Evolutionary conservation across 1,284 basidiomycete genomes (phyloP), one percentile per base, ranked within the genome.

Genomic region (Phenoliferia sp.): DNA sequence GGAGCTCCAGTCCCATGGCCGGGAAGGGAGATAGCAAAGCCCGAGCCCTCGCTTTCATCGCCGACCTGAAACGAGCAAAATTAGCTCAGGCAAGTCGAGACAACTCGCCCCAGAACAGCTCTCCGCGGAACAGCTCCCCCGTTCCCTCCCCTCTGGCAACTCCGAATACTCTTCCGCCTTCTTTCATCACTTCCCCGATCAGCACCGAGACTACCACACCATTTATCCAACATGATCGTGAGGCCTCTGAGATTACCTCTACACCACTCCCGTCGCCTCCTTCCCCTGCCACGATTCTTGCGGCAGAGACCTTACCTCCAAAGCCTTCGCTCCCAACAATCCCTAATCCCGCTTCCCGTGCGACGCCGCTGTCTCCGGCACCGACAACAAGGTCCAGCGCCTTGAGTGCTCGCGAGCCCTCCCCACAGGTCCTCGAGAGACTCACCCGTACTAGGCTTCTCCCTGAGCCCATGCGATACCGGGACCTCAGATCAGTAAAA

Each of bases 401-500:
- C 31, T 34, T 28, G 29, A 31, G 26, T 22, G 55, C 31, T 22
- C 19, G 22, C 31, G n/a, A 29, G 15, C 31, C 29, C 31, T 16
- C 9, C 32, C 15, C 16, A 4, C 31, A 33, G 16, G 44, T 32
- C 16, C 59, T 61, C 44, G 16, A 31, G 3, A 52, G 28, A 48
- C 44, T 61, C 31, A 9, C 39, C n/a, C 26, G 57, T 6, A 22
- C n/a, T 0, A 63, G 71, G 12, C 68, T 71, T 22, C 57, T 75
- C 16, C 74, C 74, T 16, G 31, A 34, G 12, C 62, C 66, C 17
- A 31, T 69, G 15, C 64, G 59, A 22, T 36, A 64, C 36, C 39
- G 59, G 10, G 89, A 94, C 75, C 83, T 95, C 16, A 79, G 84
- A 64, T 73, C 75, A 16, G 83, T 85, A 78, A 85, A 84, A 74